These are phyloP conservation scores for Rhynchosporium agropyri DNA, from an alignment of 2,329 filamentous ascomycete genomes.

Conservation along the genomic window DNA sequence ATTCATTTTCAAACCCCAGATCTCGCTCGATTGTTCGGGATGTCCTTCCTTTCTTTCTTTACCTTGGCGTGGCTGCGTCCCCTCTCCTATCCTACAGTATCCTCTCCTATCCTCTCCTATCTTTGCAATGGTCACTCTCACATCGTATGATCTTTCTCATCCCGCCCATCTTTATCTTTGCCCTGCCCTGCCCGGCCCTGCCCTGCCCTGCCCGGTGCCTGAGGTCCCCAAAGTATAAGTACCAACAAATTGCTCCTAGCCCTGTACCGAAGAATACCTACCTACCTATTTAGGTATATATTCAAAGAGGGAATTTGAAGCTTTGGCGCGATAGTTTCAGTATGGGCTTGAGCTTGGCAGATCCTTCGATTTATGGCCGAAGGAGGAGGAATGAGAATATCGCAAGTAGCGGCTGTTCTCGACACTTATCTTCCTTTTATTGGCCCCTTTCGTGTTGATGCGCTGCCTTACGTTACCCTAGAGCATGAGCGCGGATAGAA, in stretches of 20 bases:
- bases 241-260: neutral
- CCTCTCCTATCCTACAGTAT: neutral
- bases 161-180: neutral
- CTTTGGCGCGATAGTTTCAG: conserved; percentile 10
- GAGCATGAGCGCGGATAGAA: too few relatives aligned
- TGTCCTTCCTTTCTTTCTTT: neutral
- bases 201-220: neutral
- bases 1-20: neutral
- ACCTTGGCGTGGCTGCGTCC: neutral
- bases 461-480: too few relatives aligned
- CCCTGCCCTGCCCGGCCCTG: too few relatives aligned
- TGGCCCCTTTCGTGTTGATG: too few relatives aligned
- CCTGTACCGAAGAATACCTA: neutral
- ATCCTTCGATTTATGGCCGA: too few relatives aligned
- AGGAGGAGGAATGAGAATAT: too few relatives aligned
- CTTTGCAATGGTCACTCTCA: neutral
- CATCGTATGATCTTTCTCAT: conserved; percentile 6
- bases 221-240: neutral
- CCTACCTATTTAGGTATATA: conserved; percentile 7
- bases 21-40: neutral
- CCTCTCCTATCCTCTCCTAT: neutral
- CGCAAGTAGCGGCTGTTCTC: too few relatives aligned
- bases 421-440: too few relatives aligned
- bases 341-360: neutral
- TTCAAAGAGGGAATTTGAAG: conserved; percentile 23